Base-by-base conservation (phyloP, 1,139 yeast species). In the Yamadazyma friedrichii region DNA sequence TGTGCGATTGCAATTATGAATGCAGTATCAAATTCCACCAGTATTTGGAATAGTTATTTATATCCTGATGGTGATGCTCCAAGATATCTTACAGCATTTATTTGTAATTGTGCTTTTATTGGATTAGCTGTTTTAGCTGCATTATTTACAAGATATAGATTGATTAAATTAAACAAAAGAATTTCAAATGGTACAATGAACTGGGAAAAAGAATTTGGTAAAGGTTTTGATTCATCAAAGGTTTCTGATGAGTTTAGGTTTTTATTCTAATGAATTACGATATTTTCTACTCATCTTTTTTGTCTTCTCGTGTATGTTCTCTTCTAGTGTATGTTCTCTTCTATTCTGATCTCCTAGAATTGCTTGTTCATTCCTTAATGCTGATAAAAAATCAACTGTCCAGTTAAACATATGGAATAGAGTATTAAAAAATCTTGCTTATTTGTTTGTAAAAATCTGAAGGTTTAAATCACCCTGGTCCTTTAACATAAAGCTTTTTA, bases 31-130 rank as follows among this genome's bases (percentile, higher is more conserved):
- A 76, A 76, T 52, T 71, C 79, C 6, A 74, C 80, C 1, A 73
- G 78, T 3, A 74, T 75, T 42, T 75, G 81, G 80, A 76, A 74
- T 48, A 61, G 80, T 2, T 76, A 70, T 54, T 60, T 76, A 42
- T 76, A 75, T 47, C 77, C 77, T 17, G 38, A 59, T 2, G 46
- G 63, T 20, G 61, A 56, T 29, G 73, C 70, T 24, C 81, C 80
- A 31, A 61, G 71, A 39, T 76, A 70, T 48, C 52, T 67, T 41
- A 59, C 63, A 20, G 80, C 80, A 2, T 72, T 74, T 47, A 56
- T 65, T 15, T 74, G 79, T 50, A 75, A 75, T 57, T 68, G 75
- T 62, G 80, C 59, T 2, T 76, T 75, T 48, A 55, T 75, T 30
- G 61, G 62, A 11, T 56, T 62, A 34, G 67, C 80, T 2, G 70